phyloP scores from a whole-genome alignment of 139 green algal genomes.

The Desmodesmus armatus region DNA sequence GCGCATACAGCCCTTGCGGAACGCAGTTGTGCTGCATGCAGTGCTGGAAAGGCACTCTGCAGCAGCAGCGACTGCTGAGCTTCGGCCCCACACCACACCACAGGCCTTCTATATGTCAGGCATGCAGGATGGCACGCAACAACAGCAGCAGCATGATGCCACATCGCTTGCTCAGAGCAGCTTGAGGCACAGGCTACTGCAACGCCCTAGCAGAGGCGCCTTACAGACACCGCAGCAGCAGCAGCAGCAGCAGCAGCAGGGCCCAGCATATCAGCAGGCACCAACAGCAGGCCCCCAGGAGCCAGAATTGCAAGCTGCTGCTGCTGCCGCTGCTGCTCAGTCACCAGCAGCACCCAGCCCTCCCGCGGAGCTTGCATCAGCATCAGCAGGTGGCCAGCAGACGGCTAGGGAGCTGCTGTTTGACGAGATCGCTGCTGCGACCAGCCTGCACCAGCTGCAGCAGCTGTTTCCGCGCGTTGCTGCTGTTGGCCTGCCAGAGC shows the following conservation, averaged over 20 bases:
- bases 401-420: not conserved
- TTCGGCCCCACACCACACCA: not conserved
- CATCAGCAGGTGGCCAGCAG: not conserved
- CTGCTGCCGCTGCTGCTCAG: not conserved
- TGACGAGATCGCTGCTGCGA: not conserved
- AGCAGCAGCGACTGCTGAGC: not conserved
- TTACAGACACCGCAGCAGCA: not conserved
- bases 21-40: not conserved
- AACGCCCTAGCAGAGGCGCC: not conserved
- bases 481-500: not conserved
- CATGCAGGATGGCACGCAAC: not conserved
- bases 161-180: not conserved
- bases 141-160: not conserved
- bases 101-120: not conserved
- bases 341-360: not conserved
- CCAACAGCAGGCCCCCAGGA: not conserved
- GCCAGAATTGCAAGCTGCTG: too few relatives aligned
- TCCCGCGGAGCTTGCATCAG: not conserved
- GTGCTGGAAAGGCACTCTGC: not conserved
- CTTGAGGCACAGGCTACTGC: not conserved
- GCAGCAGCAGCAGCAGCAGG: not conserved
- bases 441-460: not conserved
- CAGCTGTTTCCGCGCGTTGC: constrained; percentile 23
- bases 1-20: not conserved
- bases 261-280: not conserved